These are phyloP conservation scores for Jackrogersella minutella DNA, from an alignment of 495 filamentous ascomycete species.

Conservation along the genomic window DNA sequence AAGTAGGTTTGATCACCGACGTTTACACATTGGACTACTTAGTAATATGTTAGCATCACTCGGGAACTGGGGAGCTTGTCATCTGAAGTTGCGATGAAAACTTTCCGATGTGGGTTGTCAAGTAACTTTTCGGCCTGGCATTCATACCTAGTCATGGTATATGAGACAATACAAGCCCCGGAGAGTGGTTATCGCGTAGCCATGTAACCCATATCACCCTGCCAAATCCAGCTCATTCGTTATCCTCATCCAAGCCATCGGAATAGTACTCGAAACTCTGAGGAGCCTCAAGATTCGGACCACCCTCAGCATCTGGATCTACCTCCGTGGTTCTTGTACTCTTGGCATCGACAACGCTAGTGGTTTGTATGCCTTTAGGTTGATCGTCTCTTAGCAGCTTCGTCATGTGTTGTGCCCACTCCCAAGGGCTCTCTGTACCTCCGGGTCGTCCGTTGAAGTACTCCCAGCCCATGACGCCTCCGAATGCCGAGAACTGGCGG, in stretches of 20 bases:
- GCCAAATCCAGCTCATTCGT: not conserved
- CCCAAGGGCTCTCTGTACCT: slow-evolving; percentile 67
- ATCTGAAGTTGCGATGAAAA: not conserved
- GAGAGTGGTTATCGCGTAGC: not conserved
- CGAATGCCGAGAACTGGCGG: slow-evolving; percentile 67
- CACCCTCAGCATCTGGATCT: slow-evolving; percentile 24
- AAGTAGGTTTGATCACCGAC: no score
- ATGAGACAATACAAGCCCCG: not conserved
- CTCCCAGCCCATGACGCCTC: slow-evolving; percentile 88
- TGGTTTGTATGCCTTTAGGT: slow-evolving; percentile 19
- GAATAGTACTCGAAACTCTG: slow-evolving; percentile 39
- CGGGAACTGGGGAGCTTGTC: not conserved
- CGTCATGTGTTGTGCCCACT: slow-evolving; percentile 72
- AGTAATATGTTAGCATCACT: not conserved
- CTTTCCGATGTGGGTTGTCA: not conserved
- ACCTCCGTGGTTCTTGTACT: slow-evolving; percentile 5
- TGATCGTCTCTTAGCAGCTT: slow-evolving; percentile 53
- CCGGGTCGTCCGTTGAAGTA: slow-evolving; percentile 78
- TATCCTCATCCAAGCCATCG: slow-evolving; percentile 16
- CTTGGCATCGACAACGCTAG: not conserved
- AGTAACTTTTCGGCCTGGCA: not conserved
- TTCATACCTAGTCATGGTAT: not conserved
- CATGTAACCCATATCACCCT: not conserved
- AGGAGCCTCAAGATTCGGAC: slow-evolving; percentile 6
- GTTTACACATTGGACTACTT: not conserved